Evolutionary conservation across 2,329 filamentous ascomycete genomes (phyloP), one percentile per base, ranked within the genome.

Genomic region (Beauveria varroae): DNA sequence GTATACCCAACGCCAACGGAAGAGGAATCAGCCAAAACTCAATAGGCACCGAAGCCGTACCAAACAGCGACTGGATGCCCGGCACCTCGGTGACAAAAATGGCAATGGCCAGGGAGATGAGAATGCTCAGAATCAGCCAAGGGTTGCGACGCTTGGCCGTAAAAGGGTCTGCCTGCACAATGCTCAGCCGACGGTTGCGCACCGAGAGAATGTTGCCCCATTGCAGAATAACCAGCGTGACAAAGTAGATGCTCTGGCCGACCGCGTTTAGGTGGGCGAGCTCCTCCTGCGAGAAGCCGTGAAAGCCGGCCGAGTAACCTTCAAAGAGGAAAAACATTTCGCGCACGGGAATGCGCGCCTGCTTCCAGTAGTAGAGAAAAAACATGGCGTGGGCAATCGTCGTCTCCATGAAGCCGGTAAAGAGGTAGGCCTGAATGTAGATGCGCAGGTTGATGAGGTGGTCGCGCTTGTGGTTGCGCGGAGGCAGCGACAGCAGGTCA

Each of bases 211-310:
- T 76, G 63, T 83, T 83, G 2, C 79, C 80, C 76, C 79, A 81
- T 62, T 83, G 81, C 43, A 83, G 71, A 43, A 83, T 75, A 0
- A 83, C 79, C 1, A 83, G 72, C 0, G 77, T 80, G 12, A 83
- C 78, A 60, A 84, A 84, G 69, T 83, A 84, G 6, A 84, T 77
- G 49, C 76, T 74, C 65, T 82, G 79, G 3, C 78, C 80, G 0
- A 74, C 74, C 58, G 72, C 74, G 69, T 81, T 82, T 72, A 82
- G 81, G 22, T 76, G 65, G 1, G 66, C 73, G 3, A 83, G 73
- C 64, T 82, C 64, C 5, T 72, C 78, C 10, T 70, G 50, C 0
- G 75, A 74, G 69, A 82, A 81, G 0, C 79, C 80, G 62, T 78
- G 75, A 65, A 80, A 82, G 3, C 80, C 80, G 1, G 73, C 78